Evolutionary conservation across 2,329 filamentous ascomycete species (phyloP).

Genomic region (Leptographium galeiforme): DNA sequence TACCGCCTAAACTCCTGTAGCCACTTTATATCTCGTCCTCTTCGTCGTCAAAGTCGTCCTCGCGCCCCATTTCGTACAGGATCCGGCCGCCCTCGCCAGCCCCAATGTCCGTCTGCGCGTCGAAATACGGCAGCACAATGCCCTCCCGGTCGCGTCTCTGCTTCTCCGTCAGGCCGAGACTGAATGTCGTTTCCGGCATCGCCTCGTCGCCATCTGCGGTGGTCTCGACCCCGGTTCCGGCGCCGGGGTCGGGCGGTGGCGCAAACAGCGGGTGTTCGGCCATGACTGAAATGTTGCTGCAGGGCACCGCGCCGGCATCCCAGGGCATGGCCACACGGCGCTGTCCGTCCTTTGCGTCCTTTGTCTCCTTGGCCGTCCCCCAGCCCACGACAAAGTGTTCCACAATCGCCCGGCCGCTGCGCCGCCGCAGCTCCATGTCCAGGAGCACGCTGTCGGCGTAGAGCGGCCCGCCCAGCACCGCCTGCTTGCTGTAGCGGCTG

Average conservation of each 20-base stretch:
- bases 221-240: conserved; percentile 17
- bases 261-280: conserved; percentile 64
- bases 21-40: conserved; percentile 62
- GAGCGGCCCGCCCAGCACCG: conserved; percentile 9
- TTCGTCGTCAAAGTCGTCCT: conserved; percentile 66
- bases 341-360: not conserved
- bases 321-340: conserved; percentile 2
- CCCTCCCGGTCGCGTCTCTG: conserved; percentile 77
- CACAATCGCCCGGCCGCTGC: conserved; percentile 63
- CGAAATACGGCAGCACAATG: conserved; percentile 89
- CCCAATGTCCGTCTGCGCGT: conserved; percentile 73
- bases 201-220: conserved; percentile 27
- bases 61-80: conserved; percentile 88
- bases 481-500: conserved; percentile 1
- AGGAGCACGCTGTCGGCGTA: conserved; percentile 48
- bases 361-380: not conserved
- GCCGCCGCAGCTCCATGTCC: conserved; percentile 73
- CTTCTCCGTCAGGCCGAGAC: conserved; percentile 76
- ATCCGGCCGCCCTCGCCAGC: conserved; percentile 83
- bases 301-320: conserved; percentile 4
- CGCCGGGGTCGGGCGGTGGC: conserved; percentile 25
- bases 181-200: conserved; percentile 65
- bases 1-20: conserved; percentile 3
- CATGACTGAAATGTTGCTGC: conserved; percentile 41
- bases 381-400: conserved; percentile 48